Evolutionary conservation across 176 grass and related monocot genomes (phyloP), one percentile per base, ranked within the genome.

Genomic region (Hyparrhenia diplandra): DNA sequence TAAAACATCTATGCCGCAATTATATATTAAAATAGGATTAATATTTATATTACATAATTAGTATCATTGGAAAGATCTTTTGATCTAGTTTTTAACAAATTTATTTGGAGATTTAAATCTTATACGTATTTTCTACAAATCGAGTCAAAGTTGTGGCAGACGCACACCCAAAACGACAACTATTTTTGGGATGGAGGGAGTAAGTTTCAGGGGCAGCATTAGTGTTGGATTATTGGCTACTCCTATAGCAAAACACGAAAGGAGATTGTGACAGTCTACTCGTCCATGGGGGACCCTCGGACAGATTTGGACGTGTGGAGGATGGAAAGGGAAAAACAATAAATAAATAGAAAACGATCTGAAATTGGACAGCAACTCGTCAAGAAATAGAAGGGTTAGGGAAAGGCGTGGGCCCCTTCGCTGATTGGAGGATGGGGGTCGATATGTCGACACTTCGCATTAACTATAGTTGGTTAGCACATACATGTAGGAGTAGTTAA

Each of bases 371-470:
- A 23, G 54, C 54, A 10, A 10, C 54, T 69, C n/a, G n/a, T n/a
- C n/a, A n/a, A n/a, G n/a, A n/a, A n/a, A n/a, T n/a, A n/a, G n/a
- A n/a, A 66, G 18, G 39, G 42, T 18, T 54, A 36, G 49, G 69
- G 20, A 40, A 37, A 36, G 37, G 21, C 10, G 30, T 41, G 39
- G 82, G 51, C 64, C 77, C 64, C 10, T 1, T 0, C 24, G 40
- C 1, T 69, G 76, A 75, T 88, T 62, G 40, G 81, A 32, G 18
- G 14, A 16, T 0, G n/a, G 42, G 18, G 29, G 4, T 1, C 8
- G 59, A 86, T 73, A 68, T 90, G 88, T 90, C 74, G 79, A 90
- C 83, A 90, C 73, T 49, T 67, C 30, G 67, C 88, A 89, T 86
- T 86, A 86, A 82, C 43, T 67, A 39, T 27, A 49, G 64, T n/a